These are phyloP conservation scores for Phytophthora tentaculata DNA, from an alignment of 352 stramenopile genomes.

Conservation along the genomic window DNA sequence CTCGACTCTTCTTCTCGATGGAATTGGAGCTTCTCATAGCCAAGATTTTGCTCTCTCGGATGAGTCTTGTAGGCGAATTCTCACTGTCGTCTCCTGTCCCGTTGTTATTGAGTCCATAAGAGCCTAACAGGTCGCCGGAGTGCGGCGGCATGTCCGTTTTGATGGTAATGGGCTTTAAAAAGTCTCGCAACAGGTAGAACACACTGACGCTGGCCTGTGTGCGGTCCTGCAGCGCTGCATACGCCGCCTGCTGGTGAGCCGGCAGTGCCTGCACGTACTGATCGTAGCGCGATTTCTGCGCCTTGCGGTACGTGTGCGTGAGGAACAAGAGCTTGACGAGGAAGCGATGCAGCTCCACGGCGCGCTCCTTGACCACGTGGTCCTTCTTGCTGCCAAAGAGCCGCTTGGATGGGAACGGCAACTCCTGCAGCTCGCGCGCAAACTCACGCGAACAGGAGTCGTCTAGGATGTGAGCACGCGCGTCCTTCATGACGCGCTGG, in stretches of 20 bases:
- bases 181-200: constrained; percentile 75
- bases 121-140: constrained; percentile 29
- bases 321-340: constrained; percentile 75
- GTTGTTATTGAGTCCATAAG: not conserved
- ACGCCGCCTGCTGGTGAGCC: constrained; percentile 30
- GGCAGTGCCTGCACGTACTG: constrained; percentile 43
- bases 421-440: constrained; percentile 32
- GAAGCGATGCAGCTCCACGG: constrained; percentile 77
- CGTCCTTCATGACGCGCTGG: constrained; percentile 66
- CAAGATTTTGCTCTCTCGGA: constrained; percentile 80
- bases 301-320: constrained; percentile 79
- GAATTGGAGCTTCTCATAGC: constrained; percentile 49
- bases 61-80: constrained; percentile 39
- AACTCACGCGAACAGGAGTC: constrained; percentile 61
- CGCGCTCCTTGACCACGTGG: constrained; percentile 75
- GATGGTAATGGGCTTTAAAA: constrained; percentile 63
- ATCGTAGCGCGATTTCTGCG: constrained; percentile 69
- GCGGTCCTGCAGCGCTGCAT: constrained; percentile 42
- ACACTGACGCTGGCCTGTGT: constrained; percentile 64
- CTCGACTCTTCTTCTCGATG: constrained; percentile 17
- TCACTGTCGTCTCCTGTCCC: constrained; percentile 34
- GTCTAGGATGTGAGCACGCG: constrained; percentile 48
- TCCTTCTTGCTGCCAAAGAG: constrained; percentile 77
- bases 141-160: constrained; percentile 29
- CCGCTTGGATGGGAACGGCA: constrained; percentile 65